Evolutionary conservation across 352 stramenopile species (phyloP), one percentile per base, ranked within the genome.

Genomic region (Phytophthora rubi): DNA sequence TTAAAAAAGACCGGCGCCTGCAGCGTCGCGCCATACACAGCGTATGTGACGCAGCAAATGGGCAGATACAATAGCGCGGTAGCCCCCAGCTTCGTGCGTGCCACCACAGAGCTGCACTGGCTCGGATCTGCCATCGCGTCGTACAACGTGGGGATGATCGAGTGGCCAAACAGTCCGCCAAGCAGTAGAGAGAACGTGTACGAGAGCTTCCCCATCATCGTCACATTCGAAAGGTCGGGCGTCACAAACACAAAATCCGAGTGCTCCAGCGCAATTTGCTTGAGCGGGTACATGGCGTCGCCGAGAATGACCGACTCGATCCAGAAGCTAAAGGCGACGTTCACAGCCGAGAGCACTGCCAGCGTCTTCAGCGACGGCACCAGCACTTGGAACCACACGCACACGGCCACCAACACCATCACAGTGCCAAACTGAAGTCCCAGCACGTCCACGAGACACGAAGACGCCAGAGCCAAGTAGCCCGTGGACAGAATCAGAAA

Each of bases 1-100:
- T 94, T 94, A 70, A 94, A 94, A 65, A 94, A 91, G 23, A 94
- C 81, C 0, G 86, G 86, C 30, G 86, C 85, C 67, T 92, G 73
- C 1, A 94, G 77, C 30, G 83, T 91, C n/a, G 78, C 76, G 2
- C 86, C 86, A 59, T 94, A 94, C 8, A 92, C 86, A 1, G 86
- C 84, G 65, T 88, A 94, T 23, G 85, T 92, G 52, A 94, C 71
- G 58, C 79, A 82, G 73, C 86, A 94, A 66, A 94, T 85, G 7
- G 86, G 86, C 26, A 92, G 65, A 65, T 94, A 94, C 23, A 94
- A 51, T 28, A 89, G 18, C 52, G 65, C 61, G 45, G 89, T 83
- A 26, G 82, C 79, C 7, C 65, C 82, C 7, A 82, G 53, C 65
- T 89, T 88, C 42, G 80, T 90, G 48, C 75, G 70, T 13, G 73